A percentile compares a stretch with the other conserved stretches of the same genome.
These are phyloP conservation scores for Populus ilicifolia DNA, from an alignment of 345 rosid species.

Conservation along the genomic window DNA sequence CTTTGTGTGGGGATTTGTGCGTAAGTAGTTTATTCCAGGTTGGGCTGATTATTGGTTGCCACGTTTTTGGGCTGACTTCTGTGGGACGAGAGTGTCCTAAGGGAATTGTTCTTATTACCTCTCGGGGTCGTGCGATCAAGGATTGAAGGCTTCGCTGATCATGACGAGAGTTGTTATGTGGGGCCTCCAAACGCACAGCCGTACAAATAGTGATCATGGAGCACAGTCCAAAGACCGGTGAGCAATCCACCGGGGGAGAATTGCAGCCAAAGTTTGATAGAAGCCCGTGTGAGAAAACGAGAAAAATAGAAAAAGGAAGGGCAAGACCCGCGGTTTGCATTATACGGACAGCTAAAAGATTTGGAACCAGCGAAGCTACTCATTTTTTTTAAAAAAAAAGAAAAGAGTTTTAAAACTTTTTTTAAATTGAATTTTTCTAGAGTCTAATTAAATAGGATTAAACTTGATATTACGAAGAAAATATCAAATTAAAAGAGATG, in stretches of 20 bases:
- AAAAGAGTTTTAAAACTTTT: too few species aligned
- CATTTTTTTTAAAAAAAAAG: too few species aligned
- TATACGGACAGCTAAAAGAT: too few species aligned
- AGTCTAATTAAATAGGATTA: too few species aligned
- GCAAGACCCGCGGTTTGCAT: too few species aligned
- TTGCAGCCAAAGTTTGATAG: background rate
- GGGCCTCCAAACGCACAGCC: constrained; percentile 6
- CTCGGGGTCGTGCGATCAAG: background rate
- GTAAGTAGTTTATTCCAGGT: background rate
- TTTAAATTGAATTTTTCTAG: too few species aligned
- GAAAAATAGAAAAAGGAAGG: too few species aligned
- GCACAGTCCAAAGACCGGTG: background rate
- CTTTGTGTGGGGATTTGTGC: constrained; percentile 37
- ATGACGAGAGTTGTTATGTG: background rate
- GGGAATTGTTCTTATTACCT: background rate
- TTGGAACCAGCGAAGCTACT: too few species aligned
- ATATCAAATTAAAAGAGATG: too few species aligned
- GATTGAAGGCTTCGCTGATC: background rate
- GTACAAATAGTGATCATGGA: background rate
- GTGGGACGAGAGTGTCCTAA: constrained; percentile 11
- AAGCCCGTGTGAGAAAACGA: background rate
- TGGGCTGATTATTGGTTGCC: constrained; percentile 21
- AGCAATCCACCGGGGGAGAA: background rate
- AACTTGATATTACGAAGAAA: too few species aligned
- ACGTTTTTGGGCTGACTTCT: constrained; percentile 20